Evolutionary conservation across 2,329 filamentous ascomycete species (phyloP).

Genomic region (Cercospora beticola): DNA sequence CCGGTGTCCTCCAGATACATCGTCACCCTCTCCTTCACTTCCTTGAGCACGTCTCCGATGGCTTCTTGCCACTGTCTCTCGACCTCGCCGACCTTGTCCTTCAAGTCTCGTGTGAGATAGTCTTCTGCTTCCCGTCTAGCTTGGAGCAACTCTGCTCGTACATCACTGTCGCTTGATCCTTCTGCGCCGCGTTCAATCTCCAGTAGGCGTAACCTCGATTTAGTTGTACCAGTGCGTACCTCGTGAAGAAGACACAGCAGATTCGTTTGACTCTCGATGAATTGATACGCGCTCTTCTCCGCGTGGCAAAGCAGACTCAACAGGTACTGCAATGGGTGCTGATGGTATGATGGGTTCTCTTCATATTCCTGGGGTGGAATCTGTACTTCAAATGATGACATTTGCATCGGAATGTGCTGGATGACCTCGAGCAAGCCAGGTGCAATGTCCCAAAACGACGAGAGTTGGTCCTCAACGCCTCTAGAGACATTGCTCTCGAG

Average conservation of each 20-base stretch:
- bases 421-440: constrained; percentile 75
- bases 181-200: constrained; percentile 59
- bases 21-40: constrained; percentile 71
- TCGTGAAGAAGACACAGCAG: constrained; percentile 87
- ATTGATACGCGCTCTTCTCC: constrained; percentile 91
- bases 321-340: constrained; percentile 85
- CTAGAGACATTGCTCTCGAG: constrained; percentile 82
- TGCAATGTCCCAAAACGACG: constrained; percentile 96
- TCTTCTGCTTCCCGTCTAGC: constrained; percentile 67
- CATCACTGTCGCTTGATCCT: constrained; percentile 37
- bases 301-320: constrained; percentile 81
- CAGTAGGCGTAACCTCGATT: constrained; percentile 65
- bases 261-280: constrained; percentile 93
- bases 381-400: constrained; percentile 64
- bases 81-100: constrained; percentile 88
- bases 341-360: constrained; percentile 79
- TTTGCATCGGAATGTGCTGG: constrained; percentile 68
- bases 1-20: constrained; percentile 71
- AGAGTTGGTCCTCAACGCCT: constrained; percentile 87
- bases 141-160: constrained; percentile 52
- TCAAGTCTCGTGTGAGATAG: constrained; percentile 76
- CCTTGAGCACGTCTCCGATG: constrained; percentile 72
- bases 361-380: constrained; percentile 77
- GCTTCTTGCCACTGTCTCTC: constrained; percentile 89
- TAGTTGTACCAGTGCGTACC: constrained; percentile 75